phyloP scores from a whole-genome alignment of 352 stramenopile species.

The Phytophthora boehmeriae region DNA sequence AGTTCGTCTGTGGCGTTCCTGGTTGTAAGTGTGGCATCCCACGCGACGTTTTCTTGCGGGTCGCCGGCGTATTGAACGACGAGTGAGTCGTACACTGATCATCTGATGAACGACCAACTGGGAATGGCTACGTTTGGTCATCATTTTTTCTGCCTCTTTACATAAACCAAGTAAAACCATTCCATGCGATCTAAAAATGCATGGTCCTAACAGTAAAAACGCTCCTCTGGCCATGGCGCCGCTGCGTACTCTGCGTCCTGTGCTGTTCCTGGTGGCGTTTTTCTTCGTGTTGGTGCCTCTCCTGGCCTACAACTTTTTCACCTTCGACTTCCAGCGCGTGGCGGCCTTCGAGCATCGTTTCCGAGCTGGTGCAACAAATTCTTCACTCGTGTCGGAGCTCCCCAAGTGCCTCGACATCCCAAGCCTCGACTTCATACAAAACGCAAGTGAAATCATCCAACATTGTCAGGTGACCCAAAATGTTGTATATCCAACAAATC shows the following conservation, averaged over 20 bases:
- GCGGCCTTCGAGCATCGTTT: constrained; percentile 5
- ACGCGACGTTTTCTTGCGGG: constrained; percentile 62
- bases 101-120: too few relatives aligned
- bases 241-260: constrained; percentile 11
- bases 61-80: constrained; percentile 53
- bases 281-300: constrained; percentile 41
- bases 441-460: too few relatives aligned
- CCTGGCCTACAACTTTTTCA: constrained; percentile 36
- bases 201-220: too few relatives aligned
- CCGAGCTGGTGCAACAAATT: background rate
- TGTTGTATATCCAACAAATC: background rate
- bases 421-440: constrained; percentile 23
- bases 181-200: too few relatives aligned
- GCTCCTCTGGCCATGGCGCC: background rate
- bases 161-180: too few relatives aligned
- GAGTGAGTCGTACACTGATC: constrained; percentile 34
- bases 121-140: too few relatives aligned
- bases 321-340: constrained; percentile 30
- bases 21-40: constrained; percentile 63
- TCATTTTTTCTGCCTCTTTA: too few relatives aligned
- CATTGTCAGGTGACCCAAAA: too few relatives aligned
- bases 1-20: constrained; percentile 57
- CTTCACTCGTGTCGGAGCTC: background rate
- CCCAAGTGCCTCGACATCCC: constrained; percentile 30
- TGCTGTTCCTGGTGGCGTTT: constrained; percentile 33